phyloP scores from a whole-genome alignment of 164 flowering plant genomes.

The Amborella trichopoda region DNA sequence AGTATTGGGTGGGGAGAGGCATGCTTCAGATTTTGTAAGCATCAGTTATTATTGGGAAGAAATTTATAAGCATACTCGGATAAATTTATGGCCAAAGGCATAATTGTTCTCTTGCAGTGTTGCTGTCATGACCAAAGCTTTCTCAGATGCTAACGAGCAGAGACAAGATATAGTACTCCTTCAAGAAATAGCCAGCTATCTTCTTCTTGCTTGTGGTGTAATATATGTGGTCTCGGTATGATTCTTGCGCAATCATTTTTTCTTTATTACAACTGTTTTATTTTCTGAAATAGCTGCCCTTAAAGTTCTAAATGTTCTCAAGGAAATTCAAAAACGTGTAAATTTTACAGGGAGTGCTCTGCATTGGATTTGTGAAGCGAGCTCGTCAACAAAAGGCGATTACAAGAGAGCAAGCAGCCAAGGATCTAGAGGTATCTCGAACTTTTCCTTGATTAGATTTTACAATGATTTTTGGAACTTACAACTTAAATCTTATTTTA shows the following conservation, averaged over 20 bases:
- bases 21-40: constrained; percentile 99
- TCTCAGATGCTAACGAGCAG: constrained; percentile 33
- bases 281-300: not conserved
- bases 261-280: not conserved
- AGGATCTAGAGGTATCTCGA: constrained; percentile 61
- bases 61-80: not conserved
- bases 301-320: not conserved
- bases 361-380: constrained; percentile 84
- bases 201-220: constrained; percentile 81
- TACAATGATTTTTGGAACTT: not conserved
- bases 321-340: not conserved
- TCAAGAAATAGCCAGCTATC: constrained; percentile 74
- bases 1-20: constrained; percentile 92
- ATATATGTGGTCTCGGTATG: constrained; percentile 57
- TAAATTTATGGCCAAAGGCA: not conserved
- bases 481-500: not conserved
- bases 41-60: not conserved
- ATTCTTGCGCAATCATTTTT: not conserved
- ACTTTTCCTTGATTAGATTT: not conserved
- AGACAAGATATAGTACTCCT: constrained; percentile 44
- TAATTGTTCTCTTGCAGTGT: constrained; percentile 35
- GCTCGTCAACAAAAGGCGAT: constrained; percentile 59
- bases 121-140: constrained; percentile 98
- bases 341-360: constrained; percentile 47
- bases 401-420: constrained; percentile 64